A percentile compares a stretch with the other conserved stretches of the same genome.
Evolutionary conservation across 2,329 filamentous ascomycete species (phyloP).

Genomic region (Monosporascus sp.): DNA sequence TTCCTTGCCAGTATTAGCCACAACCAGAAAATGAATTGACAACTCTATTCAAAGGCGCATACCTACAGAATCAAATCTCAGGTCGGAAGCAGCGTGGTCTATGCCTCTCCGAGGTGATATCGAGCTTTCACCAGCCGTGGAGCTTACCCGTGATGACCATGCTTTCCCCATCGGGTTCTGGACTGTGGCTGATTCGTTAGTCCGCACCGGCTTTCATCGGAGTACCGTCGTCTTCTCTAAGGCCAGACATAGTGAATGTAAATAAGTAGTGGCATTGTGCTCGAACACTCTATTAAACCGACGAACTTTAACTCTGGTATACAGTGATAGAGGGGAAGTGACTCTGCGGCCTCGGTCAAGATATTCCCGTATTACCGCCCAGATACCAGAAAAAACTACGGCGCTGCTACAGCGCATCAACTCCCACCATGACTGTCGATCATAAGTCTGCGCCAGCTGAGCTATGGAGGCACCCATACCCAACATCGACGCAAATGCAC

Average conservation of each 20-base stretch:
- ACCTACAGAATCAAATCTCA: no score
- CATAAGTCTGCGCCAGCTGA: constrained; percentile 30
- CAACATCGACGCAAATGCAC: constrained; percentile 64
- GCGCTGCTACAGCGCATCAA: not conserved
- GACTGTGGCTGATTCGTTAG: not conserved
- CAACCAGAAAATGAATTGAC: no score
- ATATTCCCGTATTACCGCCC: no score
- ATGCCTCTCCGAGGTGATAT: not conserved
- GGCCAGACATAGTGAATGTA: not conserved
- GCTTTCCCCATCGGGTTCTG: not conserved
- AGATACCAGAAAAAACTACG: not conserved
- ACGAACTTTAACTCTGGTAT: no score
- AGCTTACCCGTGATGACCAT: not conserved
- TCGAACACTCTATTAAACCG: no score
- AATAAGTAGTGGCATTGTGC: no score
- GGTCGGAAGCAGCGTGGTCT: no score
- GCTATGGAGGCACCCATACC: constrained; percentile 68
- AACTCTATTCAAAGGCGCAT: no score
- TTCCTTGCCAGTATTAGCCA: no score
- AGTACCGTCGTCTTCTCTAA: no score
- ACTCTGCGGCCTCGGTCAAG: not conserved
- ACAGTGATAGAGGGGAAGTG: no score
- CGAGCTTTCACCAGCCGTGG: not conserved
- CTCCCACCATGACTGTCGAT: constrained; percentile 16
- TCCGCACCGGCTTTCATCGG: not conserved